Evolutionary conservation across 495 filamentous ascomycete genomes (phyloP).

Genomic region (Lasiosphaeria hispida): DNA sequence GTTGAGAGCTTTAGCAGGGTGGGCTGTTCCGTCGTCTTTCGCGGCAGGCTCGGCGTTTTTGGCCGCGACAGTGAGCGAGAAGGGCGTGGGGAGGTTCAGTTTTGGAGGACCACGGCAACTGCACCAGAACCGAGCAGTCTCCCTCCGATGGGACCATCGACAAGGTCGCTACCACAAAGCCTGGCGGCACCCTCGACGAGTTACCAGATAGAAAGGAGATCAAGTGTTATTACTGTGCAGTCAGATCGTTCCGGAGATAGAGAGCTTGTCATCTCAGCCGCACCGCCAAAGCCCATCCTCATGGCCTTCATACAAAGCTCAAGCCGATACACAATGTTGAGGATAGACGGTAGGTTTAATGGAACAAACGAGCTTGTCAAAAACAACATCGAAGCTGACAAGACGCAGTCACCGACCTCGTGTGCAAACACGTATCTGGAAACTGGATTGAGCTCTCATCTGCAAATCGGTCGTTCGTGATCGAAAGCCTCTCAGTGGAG

Average conservation of each 20-base stretch:
- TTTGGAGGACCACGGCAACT: neutral
- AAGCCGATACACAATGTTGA: neutral
- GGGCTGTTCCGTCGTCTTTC: neutral
- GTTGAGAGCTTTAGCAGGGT: neutral
- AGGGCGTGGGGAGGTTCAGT: constrained; percentile 4
- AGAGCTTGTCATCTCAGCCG: neutral
- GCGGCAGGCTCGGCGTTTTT: neutral
- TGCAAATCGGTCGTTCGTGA: neutral
- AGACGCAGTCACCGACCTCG: neutral
- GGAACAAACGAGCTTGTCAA: neutral
- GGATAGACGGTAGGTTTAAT: neutral
- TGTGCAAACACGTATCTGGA: neutral
- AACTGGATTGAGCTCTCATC: neutral
- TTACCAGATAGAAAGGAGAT: neutral
- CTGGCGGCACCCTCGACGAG: neutral
- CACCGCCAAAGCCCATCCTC: neutral
- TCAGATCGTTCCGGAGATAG: neutral
- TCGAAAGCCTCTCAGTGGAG: neutral
- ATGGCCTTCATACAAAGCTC: neutral
- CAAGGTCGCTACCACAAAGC: neutral
- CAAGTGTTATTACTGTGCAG: neutral
- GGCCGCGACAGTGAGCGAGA: neutral
- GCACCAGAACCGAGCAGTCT: neutral
- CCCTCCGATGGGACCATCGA: neutral
- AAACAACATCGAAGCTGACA: neutral